phyloP scores from a whole-genome alignment of 768 basidiomycete genomes.

The Termitomyces eurrhizus region DNA sequence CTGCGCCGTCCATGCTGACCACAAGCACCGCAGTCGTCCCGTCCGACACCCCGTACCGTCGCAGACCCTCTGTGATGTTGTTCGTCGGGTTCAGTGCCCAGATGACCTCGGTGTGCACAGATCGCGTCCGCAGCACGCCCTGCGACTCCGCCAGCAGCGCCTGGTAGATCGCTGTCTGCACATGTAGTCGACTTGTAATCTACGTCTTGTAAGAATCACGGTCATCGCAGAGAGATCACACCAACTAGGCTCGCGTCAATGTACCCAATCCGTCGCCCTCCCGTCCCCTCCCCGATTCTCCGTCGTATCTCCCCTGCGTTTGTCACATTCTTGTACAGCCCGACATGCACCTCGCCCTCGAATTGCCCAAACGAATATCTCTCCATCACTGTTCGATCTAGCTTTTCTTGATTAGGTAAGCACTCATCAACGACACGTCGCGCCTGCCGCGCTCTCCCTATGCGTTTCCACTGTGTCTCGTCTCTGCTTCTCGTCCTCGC shows the following conservation, averaged over 20 bases:
- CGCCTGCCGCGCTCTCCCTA: slow-evolving; percentile 10
- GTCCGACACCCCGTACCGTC: slow-evolving; percentile 80
- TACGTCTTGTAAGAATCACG: slow-evolving; percentile 24
- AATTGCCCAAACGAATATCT: slow-evolving; percentile 54
- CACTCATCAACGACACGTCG: slow-evolving; percentile 1
- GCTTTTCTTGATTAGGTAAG: slow-evolving; percentile 3
- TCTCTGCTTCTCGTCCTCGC: slow-evolving; percentile 28
- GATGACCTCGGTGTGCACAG: slow-evolving; percentile 89
- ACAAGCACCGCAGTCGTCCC: slow-evolving; percentile 62
- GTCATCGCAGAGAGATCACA: slow-evolving; percentile 22
- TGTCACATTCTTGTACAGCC: slow-evolving; percentile 61
- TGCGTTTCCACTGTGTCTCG: slow-evolving; percentile 20
- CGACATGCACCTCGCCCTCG: slow-evolving; percentile 46
- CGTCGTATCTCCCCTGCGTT: slow-evolving; percentile 60
- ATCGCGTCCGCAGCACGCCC: slow-evolving; percentile 68
- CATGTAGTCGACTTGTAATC: slow-evolving; percentile 79
- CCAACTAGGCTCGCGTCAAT: slow-evolving; percentile 81
- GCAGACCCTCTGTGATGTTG: slow-evolving; percentile 87
- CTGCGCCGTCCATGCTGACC: slow-evolving; percentile 52
- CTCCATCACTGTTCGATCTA: slow-evolving; percentile 40
- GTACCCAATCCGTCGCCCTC: slow-evolving; percentile 84
- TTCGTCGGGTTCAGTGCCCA: slow-evolving; percentile 84
- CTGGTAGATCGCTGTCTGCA: slow-evolving; percentile 82
- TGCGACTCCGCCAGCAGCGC: slow-evolving; percentile 68
- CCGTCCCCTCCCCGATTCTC: slow-evolving; percentile 66